Conservation (phyloP, 2,329 filamentous ascomycete genomes). For the Fusarium nodosum region DNA sequence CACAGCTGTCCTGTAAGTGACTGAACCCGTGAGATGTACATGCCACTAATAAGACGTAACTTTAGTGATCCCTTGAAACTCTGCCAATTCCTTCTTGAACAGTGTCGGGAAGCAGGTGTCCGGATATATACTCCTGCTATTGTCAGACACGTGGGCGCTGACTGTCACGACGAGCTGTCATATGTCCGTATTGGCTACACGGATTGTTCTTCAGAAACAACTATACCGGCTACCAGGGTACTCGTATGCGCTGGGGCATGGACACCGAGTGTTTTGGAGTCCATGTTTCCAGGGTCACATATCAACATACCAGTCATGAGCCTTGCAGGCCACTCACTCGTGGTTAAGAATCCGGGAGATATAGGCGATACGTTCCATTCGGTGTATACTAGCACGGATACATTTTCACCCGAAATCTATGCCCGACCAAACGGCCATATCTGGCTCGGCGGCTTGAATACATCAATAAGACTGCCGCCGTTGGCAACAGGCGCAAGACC, state of each 20-base stretch:
- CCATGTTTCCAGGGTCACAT: constrained; percentile 71
- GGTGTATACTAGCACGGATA: constrained; percentile 73
- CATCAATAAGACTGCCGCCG: constrained; percentile 70
- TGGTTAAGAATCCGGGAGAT: constrained; percentile 68
- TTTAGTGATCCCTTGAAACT: constrained; percentile 74
- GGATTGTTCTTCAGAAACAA: constrained; percentile 59
- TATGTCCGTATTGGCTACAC: constrained; percentile 65
- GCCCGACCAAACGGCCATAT: constrained; percentile 75
- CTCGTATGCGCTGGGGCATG: constrained; percentile 79
- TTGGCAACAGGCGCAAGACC: constrained; percentile 43
- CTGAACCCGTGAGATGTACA: not conserved
- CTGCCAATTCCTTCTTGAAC: constrained; percentile 73
- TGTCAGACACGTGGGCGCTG: constrained; percentile 65
- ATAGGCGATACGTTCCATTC: constrained; percentile 72
- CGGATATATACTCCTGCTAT: constrained; percentile 74
- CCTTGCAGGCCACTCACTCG: constrained; percentile 79
- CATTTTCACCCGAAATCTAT: constrained; percentile 79
- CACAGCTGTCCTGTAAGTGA: constrained; percentile 73
- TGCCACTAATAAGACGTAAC: constrained; percentile 7
- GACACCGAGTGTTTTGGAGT: constrained; percentile 74
- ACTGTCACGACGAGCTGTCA: constrained; percentile 64
- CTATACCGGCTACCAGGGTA: constrained; percentile 73
- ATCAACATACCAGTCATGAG: constrained; percentile 64
- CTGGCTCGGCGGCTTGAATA: constrained; percentile 81
- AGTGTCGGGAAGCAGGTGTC: constrained; percentile 72